Evolutionary conservation across 805 yeast species (phyloP).

Genomic region (Suhomyces tanzawaensis): DNA sequence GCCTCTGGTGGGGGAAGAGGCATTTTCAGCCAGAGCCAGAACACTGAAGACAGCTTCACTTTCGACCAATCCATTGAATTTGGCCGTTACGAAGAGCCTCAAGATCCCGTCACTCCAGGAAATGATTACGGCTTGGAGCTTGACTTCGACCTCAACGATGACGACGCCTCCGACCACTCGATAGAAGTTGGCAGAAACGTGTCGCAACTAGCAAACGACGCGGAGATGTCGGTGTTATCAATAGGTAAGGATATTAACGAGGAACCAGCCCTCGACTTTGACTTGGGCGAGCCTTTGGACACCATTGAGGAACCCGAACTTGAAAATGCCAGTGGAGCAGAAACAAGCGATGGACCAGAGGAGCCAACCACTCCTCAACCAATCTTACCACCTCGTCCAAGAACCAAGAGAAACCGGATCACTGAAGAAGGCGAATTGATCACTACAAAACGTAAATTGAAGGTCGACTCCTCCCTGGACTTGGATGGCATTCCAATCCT

Average conservation of each 20-base stretch:
- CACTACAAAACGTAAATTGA: conserved; percentile 45
- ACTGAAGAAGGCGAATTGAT: conserved; percentile 44
- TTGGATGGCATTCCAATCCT: conserved; percentile 42
- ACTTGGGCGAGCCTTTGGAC: conserved; percentile 44
- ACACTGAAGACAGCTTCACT: conserved; percentile 29
- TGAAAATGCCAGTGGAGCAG: conserved; percentile 8
- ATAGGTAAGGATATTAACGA: conserved; percentile 18
- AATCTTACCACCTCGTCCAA: conserved; percentile 23
- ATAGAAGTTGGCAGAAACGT: conserved; percentile 55
- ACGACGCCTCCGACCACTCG: conserved; percentile 43
- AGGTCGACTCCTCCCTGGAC: conserved; percentile 45
- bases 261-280: conserved; percentile 30
- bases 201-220: conserved; percentile 16
- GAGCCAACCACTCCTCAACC: conserved; percentile 28
- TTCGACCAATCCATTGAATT: conserved; percentile 64
- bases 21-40: conserved; percentile 21
- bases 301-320: conserved; percentile 20
- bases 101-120: conserved; percentile 21
- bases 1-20: conserved; percentile 10
- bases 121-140: conserved; percentile 26
- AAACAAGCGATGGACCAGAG: conserved; percentile 7
- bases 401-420: conserved; percentile 31
- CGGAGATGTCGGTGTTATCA: conserved; percentile 24
- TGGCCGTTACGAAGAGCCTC: conserved; percentile 49
- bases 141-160: conserved; percentile 30